These are phyloP conservation scores for Medicago lupulina DNA, from an alignment of 306 rosid genomes.

Conservation along the genomic window DNA sequence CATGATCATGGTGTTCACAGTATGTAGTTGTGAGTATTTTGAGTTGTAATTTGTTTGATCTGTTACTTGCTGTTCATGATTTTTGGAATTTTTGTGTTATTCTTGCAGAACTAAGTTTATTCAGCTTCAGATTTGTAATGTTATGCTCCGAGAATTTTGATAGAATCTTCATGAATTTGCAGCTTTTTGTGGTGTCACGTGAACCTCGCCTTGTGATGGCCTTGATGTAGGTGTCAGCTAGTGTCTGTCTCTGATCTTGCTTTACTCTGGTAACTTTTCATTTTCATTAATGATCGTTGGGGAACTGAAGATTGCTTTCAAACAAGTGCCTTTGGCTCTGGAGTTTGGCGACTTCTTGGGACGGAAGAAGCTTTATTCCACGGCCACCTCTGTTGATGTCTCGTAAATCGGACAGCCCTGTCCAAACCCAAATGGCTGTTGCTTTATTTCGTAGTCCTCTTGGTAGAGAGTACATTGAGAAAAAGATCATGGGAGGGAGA, in stretches of 20 bases:
- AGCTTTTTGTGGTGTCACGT: slow-evolving; percentile 42
- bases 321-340: slow-evolving; percentile 47
- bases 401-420: slow-evolving; percentile 86
- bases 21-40: neutral
- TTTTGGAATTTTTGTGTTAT: neutral
- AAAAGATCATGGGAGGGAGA: slow-evolving; percentile 34
- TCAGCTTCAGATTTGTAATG: neutral
- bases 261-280: slow-evolving; percentile 2
- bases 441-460: slow-evolving; percentile 65
- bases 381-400: slow-evolving; percentile 62
- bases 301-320: slow-evolving; percentile 38
- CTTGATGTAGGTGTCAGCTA: slow-evolving; percentile 36
- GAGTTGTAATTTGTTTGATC: slow-evolving; percentile 10
- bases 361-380: slow-evolving; percentile 59
- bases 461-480: slow-evolving; percentile 67
- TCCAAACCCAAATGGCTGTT: slow-evolving; percentile 96
- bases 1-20: neutral
- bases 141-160: neutral
- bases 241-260: neutral
- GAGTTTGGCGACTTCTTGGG: slow-evolving; percentile 44
- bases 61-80: neutral
- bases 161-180: slow-evolving; percentile 39
- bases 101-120: neutral
- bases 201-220: slow-evolving; percentile 48
- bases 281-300: slow-evolving; percentile 63